Evolutionary conservation across 352 stramenopile genomes (phyloP).

Genomic region (Globisporangium megalacanthum): DNA sequence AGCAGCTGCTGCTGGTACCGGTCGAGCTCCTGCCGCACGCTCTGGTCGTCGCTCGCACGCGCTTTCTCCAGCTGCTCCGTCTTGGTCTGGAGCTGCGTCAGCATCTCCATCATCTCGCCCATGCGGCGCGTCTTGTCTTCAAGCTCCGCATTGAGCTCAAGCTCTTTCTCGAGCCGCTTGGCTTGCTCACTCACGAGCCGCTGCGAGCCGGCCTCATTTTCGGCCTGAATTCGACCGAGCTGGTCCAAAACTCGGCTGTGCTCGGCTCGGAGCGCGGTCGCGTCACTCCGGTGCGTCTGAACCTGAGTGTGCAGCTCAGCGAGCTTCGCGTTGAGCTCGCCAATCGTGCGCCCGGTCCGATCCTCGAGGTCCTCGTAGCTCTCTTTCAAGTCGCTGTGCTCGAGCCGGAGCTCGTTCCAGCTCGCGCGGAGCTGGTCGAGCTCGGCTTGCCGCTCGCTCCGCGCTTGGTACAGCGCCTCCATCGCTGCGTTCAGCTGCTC

Average conservation of each 20-base stretch:
- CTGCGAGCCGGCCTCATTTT: slow-evolving; percentile 21
- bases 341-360: slow-evolving; percentile 27
- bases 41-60: slow-evolving; percentile 32
- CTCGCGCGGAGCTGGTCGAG: slow-evolving; percentile 44
- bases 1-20: slow-evolving; percentile 32
- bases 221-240: slow-evolving; percentile 15
- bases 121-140: slow-evolving; percentile 48
- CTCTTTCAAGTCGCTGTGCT: slow-evolving; percentile 57
- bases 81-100: slow-evolving; percentile 48
- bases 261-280: slow-evolving; percentile 16
- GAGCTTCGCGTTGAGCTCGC: slow-evolving; percentile 25
- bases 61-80: slow-evolving; percentile 45
- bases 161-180: slow-evolving; percentile 25
- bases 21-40: slow-evolving; percentile 30
- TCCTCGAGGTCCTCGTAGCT: slow-evolving; percentile 37
- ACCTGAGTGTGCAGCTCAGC: slow-evolving; percentile 26
- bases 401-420: slow-evolving; percentile 42
- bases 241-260: slow-evolving; percentile 11
- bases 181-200: slow-evolving; percentile 23
- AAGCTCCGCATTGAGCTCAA: slow-evolving; percentile 20
- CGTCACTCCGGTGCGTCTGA: slow-evolving; percentile 13
- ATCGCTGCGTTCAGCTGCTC: slow-evolving; percentile 52
- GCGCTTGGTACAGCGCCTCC: slow-evolving; percentile 42
- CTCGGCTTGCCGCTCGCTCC: slow-evolving; percentile 53
- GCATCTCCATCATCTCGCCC: slow-evolving; percentile 61